phyloP scores from a whole-genome alignment of 73 alveolate species.

The Effrenium voratum region DNA sequence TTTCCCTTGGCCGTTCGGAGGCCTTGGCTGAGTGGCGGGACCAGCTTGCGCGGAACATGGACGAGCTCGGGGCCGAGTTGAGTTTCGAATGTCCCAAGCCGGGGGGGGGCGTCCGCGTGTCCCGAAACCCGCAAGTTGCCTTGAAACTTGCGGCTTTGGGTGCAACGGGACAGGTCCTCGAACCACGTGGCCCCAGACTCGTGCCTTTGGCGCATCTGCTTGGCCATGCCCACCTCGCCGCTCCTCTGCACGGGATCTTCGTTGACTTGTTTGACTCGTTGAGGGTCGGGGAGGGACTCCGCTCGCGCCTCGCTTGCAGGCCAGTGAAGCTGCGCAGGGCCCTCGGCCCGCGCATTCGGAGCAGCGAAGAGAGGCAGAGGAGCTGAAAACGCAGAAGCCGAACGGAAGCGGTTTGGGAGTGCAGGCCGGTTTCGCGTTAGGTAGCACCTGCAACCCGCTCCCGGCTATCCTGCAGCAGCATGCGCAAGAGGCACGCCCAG shows the following conservation, averaged over 20 bases:
- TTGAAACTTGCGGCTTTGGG: neutral
- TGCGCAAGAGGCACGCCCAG: constrained; percentile 77
- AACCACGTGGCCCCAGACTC: constrained; percentile 90
- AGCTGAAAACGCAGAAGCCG: neutral
- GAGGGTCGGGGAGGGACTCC: too few relatives aligned
- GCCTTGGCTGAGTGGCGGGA: constrained; percentile 78
- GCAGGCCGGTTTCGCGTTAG: neutral
- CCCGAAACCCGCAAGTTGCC: neutral
- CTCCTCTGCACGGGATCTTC: too few relatives aligned
- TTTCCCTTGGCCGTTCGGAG: too few relatives aligned
- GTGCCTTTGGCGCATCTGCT: constrained; percentile 88
- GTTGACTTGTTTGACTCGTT: too few relatives aligned
- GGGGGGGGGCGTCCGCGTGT: too few relatives aligned
- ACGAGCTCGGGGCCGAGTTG: too few relatives aligned
- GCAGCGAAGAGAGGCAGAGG: neutral
- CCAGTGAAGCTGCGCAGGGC: neutral
- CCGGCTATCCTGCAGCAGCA: constrained; percentile 90
- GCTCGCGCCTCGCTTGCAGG: neutral
- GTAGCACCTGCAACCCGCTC: constrained; percentile 76
- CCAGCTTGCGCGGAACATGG: constrained; percentile 51
- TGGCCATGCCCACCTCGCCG: constrained; percentile 87
- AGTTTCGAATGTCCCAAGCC: too few relatives aligned
- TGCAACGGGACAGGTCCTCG: neutral
- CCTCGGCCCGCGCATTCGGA: neutral
- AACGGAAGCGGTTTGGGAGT: neutral